Evolutionary conservation across 2,329 filamentous ascomycete species (phyloP), one percentile per base, ranked within the genome.

Genomic region (Gyromitra esculenta): DNA sequence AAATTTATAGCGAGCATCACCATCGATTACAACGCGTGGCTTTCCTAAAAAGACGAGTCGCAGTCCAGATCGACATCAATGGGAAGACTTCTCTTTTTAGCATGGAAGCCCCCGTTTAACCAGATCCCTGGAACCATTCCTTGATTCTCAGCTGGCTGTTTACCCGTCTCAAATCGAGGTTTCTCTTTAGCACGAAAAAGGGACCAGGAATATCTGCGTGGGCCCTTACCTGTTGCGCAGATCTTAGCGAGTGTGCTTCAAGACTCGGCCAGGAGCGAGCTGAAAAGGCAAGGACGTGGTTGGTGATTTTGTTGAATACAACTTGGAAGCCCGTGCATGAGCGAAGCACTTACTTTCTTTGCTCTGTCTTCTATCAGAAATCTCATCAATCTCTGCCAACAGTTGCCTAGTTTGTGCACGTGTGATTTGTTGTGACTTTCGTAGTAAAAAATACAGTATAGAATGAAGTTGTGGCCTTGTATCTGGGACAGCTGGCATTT

Each of bases 71-170:
- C 72, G 48, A 43, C 72, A 54, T 50, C 64, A 31, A 39, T 39
- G 31, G 48, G n/a, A 67, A 74, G 45, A 41, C 18, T 69, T 50
- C 64, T 54, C 56, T 48, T 64, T 70, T 63, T 75, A 70, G 69
- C 57, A 75, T 70, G 64, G 57, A 21, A 65, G 64, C 63, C 70
- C 72, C 21, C 45, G 56, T 76, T 60, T 43, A 62, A 18, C 63
- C 66, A 70, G 37, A 70, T 69, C 64, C 68, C 63, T 75, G 64
- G 72, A 52, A 64, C 57, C 54, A 64, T 25, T 74, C 62, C 39
- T 54, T 21, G 18, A 75, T 65, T 69, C 75, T 77, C 75, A 77
- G 75, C 75, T 77, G 70, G 75, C 70, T 77, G 64, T 77, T 77
- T 70, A 68, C 65, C 45, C 48, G 11, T 68, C 41, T 50, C 63